Evolutionary conservation across 352 stramenopile genomes (phyloP).

Genomic region (Globisporangium cylindrosporum): DNA sequence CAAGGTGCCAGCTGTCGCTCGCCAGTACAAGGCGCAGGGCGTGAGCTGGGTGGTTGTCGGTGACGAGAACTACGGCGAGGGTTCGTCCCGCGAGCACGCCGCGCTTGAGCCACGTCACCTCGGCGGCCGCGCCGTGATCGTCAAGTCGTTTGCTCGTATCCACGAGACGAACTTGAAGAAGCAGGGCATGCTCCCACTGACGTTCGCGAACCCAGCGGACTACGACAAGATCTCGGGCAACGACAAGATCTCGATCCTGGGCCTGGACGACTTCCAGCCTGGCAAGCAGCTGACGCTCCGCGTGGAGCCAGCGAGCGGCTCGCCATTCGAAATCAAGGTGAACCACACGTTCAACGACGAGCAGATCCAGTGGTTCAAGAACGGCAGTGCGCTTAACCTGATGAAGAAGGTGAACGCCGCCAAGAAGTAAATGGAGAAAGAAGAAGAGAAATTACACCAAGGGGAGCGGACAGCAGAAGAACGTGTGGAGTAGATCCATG

Average conservation of each 20-base stretch:
- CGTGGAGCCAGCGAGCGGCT: constrained; percentile 65
- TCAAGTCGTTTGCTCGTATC: constrained; percentile 93
- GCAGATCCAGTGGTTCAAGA: constrained; percentile 95
- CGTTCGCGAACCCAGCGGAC: constrained; percentile 90
- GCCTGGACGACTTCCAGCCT: constrained; percentile 79
- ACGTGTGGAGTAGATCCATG: constrained; percentile 3
- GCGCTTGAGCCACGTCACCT: constrained; percentile 91
- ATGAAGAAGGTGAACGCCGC: constrained; percentile 90
- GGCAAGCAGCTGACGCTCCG: constrained; percentile 86
- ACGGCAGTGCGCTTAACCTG: constrained; percentile 91
- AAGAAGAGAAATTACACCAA: background rate
- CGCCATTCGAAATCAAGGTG: constrained; percentile 85
- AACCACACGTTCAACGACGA: constrained; percentile 95
- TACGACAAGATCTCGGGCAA: constrained; percentile 92
- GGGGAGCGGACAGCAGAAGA: constrained; percentile 8
- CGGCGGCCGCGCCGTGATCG: constrained; percentile 88
- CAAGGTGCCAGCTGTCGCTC: constrained; percentile 88
- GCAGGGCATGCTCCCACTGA: constrained; percentile 93
- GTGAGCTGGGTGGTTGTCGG: constrained; percentile 91
- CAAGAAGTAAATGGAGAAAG: constrained; percentile 16
- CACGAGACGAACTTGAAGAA: constrained; percentile 97
- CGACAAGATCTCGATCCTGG: constrained; percentile 90
- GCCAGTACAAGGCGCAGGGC: constrained; percentile 90
- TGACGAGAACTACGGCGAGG: constrained; percentile 95
- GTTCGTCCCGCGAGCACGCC: constrained; percentile 90